phyloP scores from a whole-genome alignment of 257 asterid species.

The Pogostemon cablin region DNA sequence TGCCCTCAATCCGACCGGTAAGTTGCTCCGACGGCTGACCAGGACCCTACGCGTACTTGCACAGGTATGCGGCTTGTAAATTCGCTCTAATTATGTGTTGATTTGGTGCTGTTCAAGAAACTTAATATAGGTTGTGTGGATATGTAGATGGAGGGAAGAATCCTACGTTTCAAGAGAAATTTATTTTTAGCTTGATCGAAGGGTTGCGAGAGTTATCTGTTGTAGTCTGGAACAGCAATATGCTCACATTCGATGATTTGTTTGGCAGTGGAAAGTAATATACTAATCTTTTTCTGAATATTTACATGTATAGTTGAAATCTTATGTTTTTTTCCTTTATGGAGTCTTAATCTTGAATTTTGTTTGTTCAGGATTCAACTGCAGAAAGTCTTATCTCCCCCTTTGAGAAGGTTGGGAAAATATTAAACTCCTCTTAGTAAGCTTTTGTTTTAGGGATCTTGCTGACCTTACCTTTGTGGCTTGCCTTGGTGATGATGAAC shows the following conservation, averaged over 20 bases:
- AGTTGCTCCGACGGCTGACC: no score
- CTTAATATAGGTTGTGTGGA: background rate
- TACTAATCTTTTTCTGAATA: background rate
- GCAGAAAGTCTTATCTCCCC: conserved; percentile 58
- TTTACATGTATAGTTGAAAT: background rate
- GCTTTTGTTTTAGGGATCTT: background rate
- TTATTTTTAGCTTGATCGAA: conserved; percentile 78
- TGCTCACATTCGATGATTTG: conserved; percentile 70
- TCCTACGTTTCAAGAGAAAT: conserved; percentile 97
- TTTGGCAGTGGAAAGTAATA: conserved; percentile 89
- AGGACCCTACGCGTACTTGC: conserved; percentile 91
- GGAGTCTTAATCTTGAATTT: conserved; percentile 26
- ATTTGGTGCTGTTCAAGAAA: background rate
- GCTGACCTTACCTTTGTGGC: background rate
- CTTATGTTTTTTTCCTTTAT: background rate
- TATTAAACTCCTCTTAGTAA: background rate
- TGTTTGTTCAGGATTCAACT: conserved; percentile 64
- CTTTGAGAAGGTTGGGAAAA: background rate
- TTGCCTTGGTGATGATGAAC: background rate
- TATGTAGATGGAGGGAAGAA: conserved; percentile 85
- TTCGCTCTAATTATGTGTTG: background rate
- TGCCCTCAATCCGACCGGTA: no score
- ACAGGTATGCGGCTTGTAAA: conserved; percentile 54
- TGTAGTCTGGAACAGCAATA: conserved; percentile 91
- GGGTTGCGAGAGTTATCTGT: conserved; percentile 71